A percentile compares a stretch with the other conserved stretches of the same genome.
phyloP scores from a whole-genome alignment of 2,329 filamentous ascomycete genomes.

The Claviceps cyperi region DNA sequence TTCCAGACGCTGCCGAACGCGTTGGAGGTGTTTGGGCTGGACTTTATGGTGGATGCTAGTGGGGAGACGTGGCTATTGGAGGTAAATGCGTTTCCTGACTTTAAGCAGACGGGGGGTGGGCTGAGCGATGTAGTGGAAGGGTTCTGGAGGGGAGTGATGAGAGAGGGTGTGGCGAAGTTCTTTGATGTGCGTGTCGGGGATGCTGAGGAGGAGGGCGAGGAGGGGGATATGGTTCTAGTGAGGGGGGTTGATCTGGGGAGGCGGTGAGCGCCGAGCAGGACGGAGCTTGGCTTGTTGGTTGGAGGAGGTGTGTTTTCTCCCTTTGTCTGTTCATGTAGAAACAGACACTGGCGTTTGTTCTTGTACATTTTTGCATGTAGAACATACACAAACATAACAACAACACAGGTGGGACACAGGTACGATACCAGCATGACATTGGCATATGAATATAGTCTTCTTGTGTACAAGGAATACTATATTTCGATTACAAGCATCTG shows the following conservation, averaged over 20 bases:
- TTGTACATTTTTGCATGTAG: too few relatives aligned
- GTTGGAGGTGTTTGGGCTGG: slow-evolving; percentile 84
- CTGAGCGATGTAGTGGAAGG: slow-evolving; percentile 57
- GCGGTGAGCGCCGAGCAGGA: slow-evolving; percentile 8
- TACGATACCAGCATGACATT: too few relatives aligned
- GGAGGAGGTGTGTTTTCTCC: neutral
- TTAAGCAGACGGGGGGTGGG: slow-evolving; percentile 79
- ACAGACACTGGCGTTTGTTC: neutral
- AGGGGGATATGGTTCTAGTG: slow-evolving; percentile 35
- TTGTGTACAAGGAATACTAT: too few relatives aligned
- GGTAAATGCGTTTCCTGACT: slow-evolving; percentile 93
- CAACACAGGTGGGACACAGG: too few relatives aligned
- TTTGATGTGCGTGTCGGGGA: slow-evolving; percentile 30
- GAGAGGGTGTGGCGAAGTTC: slow-evolving; percentile 51
- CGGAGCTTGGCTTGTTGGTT: neutral
- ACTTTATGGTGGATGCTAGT: slow-evolving; percentile 64
- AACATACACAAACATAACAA: too few relatives aligned
- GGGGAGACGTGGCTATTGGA: slow-evolving; percentile 67
- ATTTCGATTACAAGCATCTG: too few relatives aligned
- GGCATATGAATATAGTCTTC: too few relatives aligned
- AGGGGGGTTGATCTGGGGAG: slow-evolving; percentile 39
- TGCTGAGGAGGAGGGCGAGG: slow-evolving; percentile 8
- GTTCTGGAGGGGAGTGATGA: slow-evolving; percentile 63
- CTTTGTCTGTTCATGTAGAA: neutral
- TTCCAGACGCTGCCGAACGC: slow-evolving; percentile 81